A percentile compares a stretch with the other conserved stretches of the same genome.
These are phyloP conservation scores for Pisolithus microcarpus DNA, from an alignment of 768 basidiomycete species.

Conservation along the genomic window DNA sequence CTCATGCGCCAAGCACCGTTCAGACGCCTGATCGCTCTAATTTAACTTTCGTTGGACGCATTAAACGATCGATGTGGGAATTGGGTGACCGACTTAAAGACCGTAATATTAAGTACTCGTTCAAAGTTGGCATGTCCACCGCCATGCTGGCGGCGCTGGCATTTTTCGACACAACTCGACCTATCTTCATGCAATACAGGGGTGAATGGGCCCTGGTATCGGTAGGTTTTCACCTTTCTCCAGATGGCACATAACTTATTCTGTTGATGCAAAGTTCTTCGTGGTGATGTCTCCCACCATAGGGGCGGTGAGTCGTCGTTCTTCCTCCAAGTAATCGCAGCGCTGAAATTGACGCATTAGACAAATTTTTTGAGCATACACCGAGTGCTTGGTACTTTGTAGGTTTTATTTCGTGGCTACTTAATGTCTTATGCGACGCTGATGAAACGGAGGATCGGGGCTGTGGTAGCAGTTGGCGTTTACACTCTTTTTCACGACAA, in stretches of 20 bases:
- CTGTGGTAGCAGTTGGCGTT: slow-evolving; percentile 61
- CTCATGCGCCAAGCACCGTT: slow-evolving; percentile 80
- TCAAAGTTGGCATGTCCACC: slow-evolving; percentile 81
- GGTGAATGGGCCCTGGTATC: slow-evolving; percentile 98
- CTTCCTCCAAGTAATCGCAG: background rate
- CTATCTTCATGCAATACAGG: slow-evolving; percentile 70
- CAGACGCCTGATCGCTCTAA: slow-evolving; percentile 64
- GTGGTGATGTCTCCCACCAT: slow-evolving; percentile 90
- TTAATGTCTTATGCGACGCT: slow-evolving; percentile 1
- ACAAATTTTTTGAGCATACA: slow-evolving; percentile 83
- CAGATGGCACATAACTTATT: slow-evolving; percentile 6
- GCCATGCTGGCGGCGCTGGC: slow-evolving; percentile 83
- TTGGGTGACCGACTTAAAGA: slow-evolving; percentile 59
- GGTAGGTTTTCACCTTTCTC: slow-evolving; percentile 36
- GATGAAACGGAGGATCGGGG: slow-evolving; percentile 54
- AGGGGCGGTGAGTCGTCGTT: slow-evolving; percentile 55
- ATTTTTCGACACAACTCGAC: slow-evolving; percentile 73
- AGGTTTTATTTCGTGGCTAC: slow-evolving; percentile 22
- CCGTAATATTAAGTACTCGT: slow-evolving; percentile 75
- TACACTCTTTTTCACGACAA: slow-evolving; percentile 75
- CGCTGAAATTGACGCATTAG: slow-evolving; percentile 30
- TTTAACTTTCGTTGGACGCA: slow-evolving; percentile 51
- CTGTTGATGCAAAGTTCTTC: slow-evolving; percentile 49
- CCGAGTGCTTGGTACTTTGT: slow-evolving; percentile 83
- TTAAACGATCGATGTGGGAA: slow-evolving; percentile 69